These are phyloP conservation scores for Adansonia madagascariensis DNA, from an alignment of 441 rosid species.

Conservation along the genomic window DNA sequence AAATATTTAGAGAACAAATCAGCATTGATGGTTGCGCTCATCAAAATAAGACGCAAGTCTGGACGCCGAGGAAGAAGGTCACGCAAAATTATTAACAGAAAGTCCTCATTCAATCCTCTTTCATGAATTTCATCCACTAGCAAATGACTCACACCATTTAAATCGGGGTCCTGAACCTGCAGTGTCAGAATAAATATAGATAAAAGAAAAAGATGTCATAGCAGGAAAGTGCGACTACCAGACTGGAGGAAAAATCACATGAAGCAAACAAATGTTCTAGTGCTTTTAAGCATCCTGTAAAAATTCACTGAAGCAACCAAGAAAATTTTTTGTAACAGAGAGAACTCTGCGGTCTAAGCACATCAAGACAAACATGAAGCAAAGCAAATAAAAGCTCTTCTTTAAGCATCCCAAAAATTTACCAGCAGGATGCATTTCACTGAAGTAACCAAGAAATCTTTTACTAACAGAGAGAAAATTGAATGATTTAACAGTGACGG, in stretches of 20 bases:
- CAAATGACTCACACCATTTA: conserved; percentile 85
- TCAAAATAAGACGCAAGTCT: conserved; percentile 77
- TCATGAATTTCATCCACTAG: conserved; percentile 97
- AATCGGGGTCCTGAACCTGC: conserved; percentile 84
- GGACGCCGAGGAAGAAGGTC: conserved; percentile 94
- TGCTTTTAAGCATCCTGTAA: not conserved
- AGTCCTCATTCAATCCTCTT: conserved; percentile 97
- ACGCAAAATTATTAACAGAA: conserved; percentile 77
- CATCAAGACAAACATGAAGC: conserved; percentile 1
- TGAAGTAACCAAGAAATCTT: not conserved
- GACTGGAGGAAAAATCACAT: conserved; percentile 6
- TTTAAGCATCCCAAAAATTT: not conserved
- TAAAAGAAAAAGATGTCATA: conserved; percentile 21
- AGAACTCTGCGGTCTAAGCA: not conserved
- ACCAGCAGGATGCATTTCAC: conserved; percentile 2
- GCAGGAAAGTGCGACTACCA: not conserved
- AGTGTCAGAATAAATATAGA: conserved; percentile 33
- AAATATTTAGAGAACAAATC: conserved; percentile 87
- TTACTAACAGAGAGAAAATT: not conserved
- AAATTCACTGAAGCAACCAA: not conserved
- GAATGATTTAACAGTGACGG: not conserved
- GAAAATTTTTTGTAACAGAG: not conserved
- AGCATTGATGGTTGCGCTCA: conserved; percentile 97
- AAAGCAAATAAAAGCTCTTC: conserved; percentile 19
- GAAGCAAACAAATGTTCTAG: conserved; percentile 13